phyloP scores from a whole-genome alignment of 768 basidiomycete genomes.

The Boletus speciosus region DNA sequence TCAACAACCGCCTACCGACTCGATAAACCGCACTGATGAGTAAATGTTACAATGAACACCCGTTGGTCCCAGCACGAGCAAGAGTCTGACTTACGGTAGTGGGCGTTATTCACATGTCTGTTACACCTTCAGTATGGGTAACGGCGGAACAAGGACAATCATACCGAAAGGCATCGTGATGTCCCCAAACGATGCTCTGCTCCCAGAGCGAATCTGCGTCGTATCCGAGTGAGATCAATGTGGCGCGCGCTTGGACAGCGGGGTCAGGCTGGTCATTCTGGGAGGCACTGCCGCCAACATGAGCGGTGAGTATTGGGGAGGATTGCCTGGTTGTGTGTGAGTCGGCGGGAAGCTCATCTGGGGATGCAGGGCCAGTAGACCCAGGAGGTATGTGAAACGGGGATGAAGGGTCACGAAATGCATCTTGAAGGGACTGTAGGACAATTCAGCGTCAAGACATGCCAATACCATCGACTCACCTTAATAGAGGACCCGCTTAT shows the following conservation, averaged over 20 bases:
- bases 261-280: conserved; percentile 3
- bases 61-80: background rate
- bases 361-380: conserved; percentile 54
- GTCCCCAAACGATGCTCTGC: conserved; percentile 75
- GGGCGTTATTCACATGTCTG: conserved; percentile 78
- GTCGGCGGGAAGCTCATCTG: conserved; percentile 39
- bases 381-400: conserved; percentile 66
- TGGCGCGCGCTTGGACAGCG: conserved; percentile 39
- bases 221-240: conserved; percentile 47
- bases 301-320: conserved; percentile 3
- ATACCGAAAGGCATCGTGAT: conserved; percentile 75
- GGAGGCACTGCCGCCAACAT: background rate
- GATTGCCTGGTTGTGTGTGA: background rate
- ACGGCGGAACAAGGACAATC: background rate
- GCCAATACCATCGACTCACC: conserved; percentile 4
- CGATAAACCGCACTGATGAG: conserved; percentile 58
- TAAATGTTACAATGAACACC: background rate
- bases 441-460: background rate
- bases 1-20: conserved; percentile 47
- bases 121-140: background rate
- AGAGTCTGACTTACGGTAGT: conserved; percentile 48
- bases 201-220: conserved; percentile 73
- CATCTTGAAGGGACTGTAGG: conserved; percentile 55
- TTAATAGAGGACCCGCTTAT: conserved; percentile 29
- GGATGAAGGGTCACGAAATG: conserved; percentile 59